Evolutionary conservation across 257 asterid species (phyloP).

Genomic region (Salvia hispanica): DNA sequence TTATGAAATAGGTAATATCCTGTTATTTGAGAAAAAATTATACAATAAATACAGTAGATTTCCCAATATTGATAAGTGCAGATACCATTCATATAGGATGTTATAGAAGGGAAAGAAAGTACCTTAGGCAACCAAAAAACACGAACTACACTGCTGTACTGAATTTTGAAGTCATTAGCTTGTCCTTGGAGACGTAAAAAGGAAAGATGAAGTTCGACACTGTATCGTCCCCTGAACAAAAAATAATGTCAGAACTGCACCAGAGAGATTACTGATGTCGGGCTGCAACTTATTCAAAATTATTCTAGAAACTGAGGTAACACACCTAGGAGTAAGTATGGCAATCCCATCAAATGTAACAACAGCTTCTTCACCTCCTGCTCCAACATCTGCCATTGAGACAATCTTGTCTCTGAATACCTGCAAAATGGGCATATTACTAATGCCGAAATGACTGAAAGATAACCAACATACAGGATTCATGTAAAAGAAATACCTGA

Average conservation of each 20-base stretch:
- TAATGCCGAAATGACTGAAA: not conserved
- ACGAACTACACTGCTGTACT: constrained; percentile 95
- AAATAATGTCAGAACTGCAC: not conserved
- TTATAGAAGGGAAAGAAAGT: not conserved
- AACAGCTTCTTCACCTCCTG: constrained; percentile 96
- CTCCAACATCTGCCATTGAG: constrained; percentile 92
- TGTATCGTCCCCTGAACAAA: constrained; percentile 66
- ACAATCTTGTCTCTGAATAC: constrained; percentile 85
- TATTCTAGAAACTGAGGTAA: not conserved
- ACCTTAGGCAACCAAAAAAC: constrained; percentile 96
- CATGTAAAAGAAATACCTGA: constrained; percentile 47
- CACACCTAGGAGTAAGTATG: constrained; percentile 86
- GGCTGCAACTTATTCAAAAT: not conserved
- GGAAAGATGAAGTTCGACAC: constrained; percentile 87
- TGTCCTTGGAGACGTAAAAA: constrained; percentile 98
- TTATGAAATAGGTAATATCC: no score
- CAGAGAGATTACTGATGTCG: not conserved
- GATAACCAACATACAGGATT: constrained; percentile 11
- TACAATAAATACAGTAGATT: not conserved
- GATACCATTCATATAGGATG: not conserved
- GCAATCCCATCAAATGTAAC: constrained; percentile 90
- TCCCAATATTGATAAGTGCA: no score
- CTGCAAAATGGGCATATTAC: constrained; percentile 36
- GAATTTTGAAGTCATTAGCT: constrained; percentile 96
- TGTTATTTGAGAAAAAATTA: no score